A percentile compares a stretch with the other conserved stretches of the same genome.
Conservation (phyloP, 148 eudicot genomes). For the Rhododendron simsii region DNA sequence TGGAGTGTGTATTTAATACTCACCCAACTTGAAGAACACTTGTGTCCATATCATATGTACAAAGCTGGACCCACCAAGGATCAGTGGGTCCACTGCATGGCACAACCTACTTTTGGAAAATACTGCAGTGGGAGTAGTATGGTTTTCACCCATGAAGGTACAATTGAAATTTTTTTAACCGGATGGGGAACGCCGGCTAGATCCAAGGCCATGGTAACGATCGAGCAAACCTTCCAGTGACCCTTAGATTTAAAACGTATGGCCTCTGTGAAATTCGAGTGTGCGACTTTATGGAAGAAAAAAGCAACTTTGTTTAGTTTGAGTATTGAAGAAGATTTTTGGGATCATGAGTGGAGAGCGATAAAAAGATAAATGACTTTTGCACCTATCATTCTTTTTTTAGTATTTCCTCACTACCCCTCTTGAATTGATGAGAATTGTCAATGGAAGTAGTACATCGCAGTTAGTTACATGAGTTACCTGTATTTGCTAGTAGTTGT, state of each 20-base stretch:
- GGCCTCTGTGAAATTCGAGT: too few species aligned
- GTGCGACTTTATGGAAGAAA: too few species aligned
- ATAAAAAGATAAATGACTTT: too few species aligned
- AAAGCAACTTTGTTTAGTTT: too few species aligned
- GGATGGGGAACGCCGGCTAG: too few species aligned
- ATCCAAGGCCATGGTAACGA: too few species aligned
- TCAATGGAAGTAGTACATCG: neutral
- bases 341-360: too few species aligned
- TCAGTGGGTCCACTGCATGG: neutral
- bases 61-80: neutral
- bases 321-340: too few species aligned
- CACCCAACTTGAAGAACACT: neutral
- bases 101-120: neutral
- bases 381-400: neutral
- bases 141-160: too few species aligned
- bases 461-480: neutral
- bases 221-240: too few species aligned
- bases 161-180: too few species aligned
- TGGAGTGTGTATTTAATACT: neutral
- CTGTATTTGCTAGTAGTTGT: neutral
- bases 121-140: neutral
- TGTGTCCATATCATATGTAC: neutral
- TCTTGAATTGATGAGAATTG: neutral
- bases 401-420: neutral
- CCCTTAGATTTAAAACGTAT: too few species aligned